These are phyloP conservation scores for Microcera coccophila DNA, from an alignment of 2,329 filamentous ascomycete species.

Conservation along the genomic window DNA sequence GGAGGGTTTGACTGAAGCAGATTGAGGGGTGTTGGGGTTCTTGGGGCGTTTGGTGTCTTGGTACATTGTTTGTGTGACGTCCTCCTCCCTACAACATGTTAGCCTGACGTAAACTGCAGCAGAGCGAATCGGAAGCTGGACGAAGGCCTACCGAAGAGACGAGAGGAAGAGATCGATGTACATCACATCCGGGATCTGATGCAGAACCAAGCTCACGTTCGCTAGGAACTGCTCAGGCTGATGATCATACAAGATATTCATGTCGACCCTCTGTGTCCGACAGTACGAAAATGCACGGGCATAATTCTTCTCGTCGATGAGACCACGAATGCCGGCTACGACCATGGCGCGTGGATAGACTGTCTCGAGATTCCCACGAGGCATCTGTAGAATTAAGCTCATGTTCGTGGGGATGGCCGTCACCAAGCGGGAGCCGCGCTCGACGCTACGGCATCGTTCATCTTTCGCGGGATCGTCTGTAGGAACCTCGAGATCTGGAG, in stretches of 20 bases:
- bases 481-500: conserved; percentile 72
- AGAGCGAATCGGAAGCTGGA: too few species aligned
- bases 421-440: conserved; percentile 81
- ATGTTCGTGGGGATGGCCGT: conserved; percentile 87
- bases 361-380: conserved; percentile 90
- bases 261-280: conserved; percentile 88
- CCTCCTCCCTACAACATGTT: conserved; percentile 63
- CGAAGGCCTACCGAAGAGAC: conserved; percentile 64
- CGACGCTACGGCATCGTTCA: conserved; percentile 86
- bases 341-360: conserved; percentile 92
- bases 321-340: conserved; percentile 77
- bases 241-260: conserved; percentile 96
- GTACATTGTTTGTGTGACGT: conserved; percentile 92
- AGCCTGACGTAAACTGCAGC: conserved; percentile 13
- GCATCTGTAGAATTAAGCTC: conserved; percentile 87
- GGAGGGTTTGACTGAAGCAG: conserved; percentile 18
- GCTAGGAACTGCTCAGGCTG: conserved; percentile 79
- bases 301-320: conserved; percentile 79
- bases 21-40: conserved; percentile 1
- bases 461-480: conserved; percentile 86
- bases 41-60: conserved; percentile 66
- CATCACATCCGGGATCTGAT: conserved; percentile 76
- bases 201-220: conserved; percentile 71
- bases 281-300: conserved; percentile 80
- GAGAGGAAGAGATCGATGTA: conserved; percentile 90